Percentiles rank a stretch among this genome's conserved stretches.
Conservation (phyloP, 441 rosid species). For the Populus tomentosa region DNA sequence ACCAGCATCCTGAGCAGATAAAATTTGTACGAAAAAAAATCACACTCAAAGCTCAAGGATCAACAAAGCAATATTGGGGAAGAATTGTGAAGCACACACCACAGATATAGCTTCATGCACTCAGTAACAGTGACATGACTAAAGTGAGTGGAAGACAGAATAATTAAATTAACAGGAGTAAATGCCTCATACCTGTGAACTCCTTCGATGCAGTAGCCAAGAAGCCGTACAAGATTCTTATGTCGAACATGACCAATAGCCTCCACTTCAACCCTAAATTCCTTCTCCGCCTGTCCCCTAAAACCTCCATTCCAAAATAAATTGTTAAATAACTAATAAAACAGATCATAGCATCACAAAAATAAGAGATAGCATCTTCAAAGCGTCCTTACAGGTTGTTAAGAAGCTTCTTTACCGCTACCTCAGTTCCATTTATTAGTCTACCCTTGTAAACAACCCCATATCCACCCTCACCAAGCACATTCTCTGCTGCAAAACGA, state of each 20-base stretch:
- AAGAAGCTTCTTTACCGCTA: conserved; percentile 95
- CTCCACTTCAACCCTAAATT: conserved; percentile 89
- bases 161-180: conserved; percentile 1
- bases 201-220: conserved; percentile 89
- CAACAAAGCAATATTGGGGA: background rate
- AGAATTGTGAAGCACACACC: background rate
- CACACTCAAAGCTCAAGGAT: conserved; percentile 3
- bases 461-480: conserved; percentile 97
- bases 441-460: conserved; percentile 87
- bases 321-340: background rate
- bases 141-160: background rate
- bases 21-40: conserved; percentile 7
- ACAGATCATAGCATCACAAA: background rate
- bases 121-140: background rate
- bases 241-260: conserved; percentile 97
- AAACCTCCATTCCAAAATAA: conserved; percentile 14
- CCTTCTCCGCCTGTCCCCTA: conserved; percentile 96
- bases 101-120: background rate
- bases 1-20: conserved; percentile 60
- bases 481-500: conserved; percentile 72
- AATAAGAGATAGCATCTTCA: conserved; percentile 3
- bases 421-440: conserved; percentile 83
- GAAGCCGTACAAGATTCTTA: conserved; percentile 90
- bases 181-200: conserved; percentile 59
- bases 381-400: conserved; percentile 74